These are phyloP conservation scores for Gossypium bickii DNA, from an alignment of 345 rosid genomes.

Conservation along the genomic window DNA sequence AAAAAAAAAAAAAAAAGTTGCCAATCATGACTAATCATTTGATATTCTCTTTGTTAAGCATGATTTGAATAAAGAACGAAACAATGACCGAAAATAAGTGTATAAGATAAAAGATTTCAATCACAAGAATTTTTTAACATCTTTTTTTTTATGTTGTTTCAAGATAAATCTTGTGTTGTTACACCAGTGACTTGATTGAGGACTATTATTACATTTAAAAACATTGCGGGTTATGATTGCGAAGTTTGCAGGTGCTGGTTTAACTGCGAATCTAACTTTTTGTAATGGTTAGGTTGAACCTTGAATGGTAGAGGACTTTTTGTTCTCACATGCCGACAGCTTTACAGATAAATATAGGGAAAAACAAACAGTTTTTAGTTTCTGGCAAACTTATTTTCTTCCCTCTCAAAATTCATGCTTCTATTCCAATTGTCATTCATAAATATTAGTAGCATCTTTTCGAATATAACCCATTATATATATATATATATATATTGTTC, in stretches of 20 bases:
- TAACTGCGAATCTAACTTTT: slow-evolving; percentile 14
- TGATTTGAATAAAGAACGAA: slow-evolving; percentile 14
- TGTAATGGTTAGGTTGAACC: slow-evolving; percentile 16
- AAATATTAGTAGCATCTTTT: too few relatives aligned
- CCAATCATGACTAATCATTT: slow-evolving; percentile 26
- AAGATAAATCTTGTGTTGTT: too few relatives aligned
- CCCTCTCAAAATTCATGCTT: neutral
- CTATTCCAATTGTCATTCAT: neutral
- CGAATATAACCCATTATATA: too few relatives aligned
- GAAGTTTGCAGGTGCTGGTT: neutral
- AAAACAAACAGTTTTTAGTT: neutral
- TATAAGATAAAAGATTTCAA: neutral
- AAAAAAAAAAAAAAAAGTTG: neutral
- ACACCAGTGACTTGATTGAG: too few relatives aligned
- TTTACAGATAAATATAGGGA: neutral
- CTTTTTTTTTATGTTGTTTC: neutral
- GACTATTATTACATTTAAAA: too few relatives aligned
- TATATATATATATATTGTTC: too few relatives aligned
- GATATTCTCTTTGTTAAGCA: slow-evolving; percentile 17
- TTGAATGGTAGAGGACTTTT: slow-evolving; percentile 10
- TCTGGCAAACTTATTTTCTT: neutral
- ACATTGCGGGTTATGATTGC: too few relatives aligned
- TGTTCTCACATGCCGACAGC: slow-evolving; percentile 30
- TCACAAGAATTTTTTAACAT: slow-evolving; percentile 1
- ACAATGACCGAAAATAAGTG: slow-evolving; percentile 10